phyloP scores from a whole-genome alignment of 768 basidiomycete genomes.

The Psilocybe tampanensis region DNA sequence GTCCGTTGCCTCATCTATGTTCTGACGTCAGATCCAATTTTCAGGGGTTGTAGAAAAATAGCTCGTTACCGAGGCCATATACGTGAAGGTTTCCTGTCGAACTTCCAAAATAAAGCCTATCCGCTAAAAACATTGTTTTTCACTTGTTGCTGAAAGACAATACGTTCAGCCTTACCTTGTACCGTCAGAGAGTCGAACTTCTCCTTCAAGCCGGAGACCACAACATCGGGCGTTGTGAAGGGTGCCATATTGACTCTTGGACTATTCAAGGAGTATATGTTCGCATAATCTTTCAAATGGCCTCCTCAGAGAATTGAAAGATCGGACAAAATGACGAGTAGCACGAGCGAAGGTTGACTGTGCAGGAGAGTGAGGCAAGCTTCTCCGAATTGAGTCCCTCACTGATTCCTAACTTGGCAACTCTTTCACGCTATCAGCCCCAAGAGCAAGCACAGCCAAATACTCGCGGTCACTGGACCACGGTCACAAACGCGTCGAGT shows the following conservation, averaged over 20 bases:
- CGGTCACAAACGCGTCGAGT: constrained; percentile 24
- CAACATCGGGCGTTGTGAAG: constrained; percentile 33
- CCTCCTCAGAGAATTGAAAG: too few relatives aligned
- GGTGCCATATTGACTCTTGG: constrained; percentile 39
- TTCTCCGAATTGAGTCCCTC: too few relatives aligned
- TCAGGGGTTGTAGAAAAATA: not conserved
- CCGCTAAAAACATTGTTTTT: constrained; percentile 33
- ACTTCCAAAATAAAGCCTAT: constrained; percentile 43
- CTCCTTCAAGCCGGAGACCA: constrained; percentile 49
- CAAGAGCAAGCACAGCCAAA: too few relatives aligned
- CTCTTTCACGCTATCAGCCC: too few relatives aligned
- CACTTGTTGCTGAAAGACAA: not conserved
- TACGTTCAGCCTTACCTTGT: constrained; percentile 36
- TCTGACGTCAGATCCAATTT: constrained; percentile 7
- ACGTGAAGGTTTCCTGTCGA: constrained; percentile 38
- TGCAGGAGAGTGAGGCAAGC: too few relatives aligned
- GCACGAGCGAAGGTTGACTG: too few relatives aligned
- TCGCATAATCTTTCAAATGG: too few relatives aligned
- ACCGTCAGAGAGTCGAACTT: constrained; percentile 47
- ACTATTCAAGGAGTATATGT: not conserved
- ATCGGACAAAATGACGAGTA: too few relatives aligned
- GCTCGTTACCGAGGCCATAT: constrained; percentile 25
- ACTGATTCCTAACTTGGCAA: too few relatives aligned
- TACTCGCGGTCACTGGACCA: too few relatives aligned
- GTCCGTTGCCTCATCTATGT: constrained; percentile 31